Evolutionary conservation across 768 basidiomycete genomes (phyloP).

Genomic region (Termitomyces sp.): DNA sequence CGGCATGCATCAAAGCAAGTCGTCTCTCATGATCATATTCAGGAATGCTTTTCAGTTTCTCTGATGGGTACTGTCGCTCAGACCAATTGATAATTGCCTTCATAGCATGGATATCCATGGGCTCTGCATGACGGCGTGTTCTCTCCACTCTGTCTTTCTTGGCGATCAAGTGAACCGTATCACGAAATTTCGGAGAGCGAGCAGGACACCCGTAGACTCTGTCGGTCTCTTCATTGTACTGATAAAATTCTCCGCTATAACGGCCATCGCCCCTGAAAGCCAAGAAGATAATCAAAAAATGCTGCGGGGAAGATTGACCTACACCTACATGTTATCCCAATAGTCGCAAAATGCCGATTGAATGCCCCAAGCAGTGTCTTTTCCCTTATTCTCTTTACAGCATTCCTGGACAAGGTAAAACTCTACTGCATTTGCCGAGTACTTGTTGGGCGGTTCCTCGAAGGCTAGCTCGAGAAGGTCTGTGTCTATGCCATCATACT

Average conservation of each 20-base stretch:
- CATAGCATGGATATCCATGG: slow-evolving; percentile 20
- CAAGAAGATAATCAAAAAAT: neutral
- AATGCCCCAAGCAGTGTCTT: slow-evolving; percentile 20
- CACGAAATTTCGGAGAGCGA: slow-evolving; percentile 1
- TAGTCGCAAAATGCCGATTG: slow-evolving; percentile 22
- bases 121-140: slow-evolving; percentile 19
- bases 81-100: slow-evolving; percentile 6
- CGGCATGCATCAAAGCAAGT: slow-evolving; percentile 9
- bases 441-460: slow-evolving; percentile 21
- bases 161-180: slow-evolving; percentile 17
- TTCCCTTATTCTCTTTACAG: slow-evolving; percentile 16
- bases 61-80: neutral
- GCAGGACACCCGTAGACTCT: slow-evolving; percentile 23
- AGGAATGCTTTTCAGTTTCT: neutral
- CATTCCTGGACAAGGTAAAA: slow-evolving; percentile 27
- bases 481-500: slow-evolving; percentile 15
- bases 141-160: slow-evolving; percentile 18
- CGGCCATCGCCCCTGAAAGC: slow-evolving; percentile 15
- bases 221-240: slow-evolving; percentile 13
- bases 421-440: slow-evolving; percentile 22
- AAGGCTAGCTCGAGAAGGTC: slow-evolving; percentile 24
- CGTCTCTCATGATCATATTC: slow-evolving; percentile 1
- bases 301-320: neutral
- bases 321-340: slow-evolving; percentile 26
- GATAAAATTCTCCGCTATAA: slow-evolving; percentile 18